Conservation (phyloP, 2,329 filamentous ascomycete genomes). For the Aureobasidium leucospermi region DNA sequence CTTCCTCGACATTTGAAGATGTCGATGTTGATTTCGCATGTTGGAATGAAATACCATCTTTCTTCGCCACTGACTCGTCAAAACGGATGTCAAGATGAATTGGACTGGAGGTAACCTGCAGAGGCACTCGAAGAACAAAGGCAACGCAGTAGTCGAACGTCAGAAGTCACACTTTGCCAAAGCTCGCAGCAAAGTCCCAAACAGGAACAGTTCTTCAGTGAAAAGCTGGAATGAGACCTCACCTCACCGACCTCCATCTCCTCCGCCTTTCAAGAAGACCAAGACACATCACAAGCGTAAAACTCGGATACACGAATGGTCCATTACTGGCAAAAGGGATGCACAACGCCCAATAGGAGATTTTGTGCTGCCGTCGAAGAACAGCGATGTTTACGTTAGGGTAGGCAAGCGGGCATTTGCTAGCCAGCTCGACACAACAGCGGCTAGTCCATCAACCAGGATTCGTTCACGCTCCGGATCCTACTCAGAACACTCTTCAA, state of each 20-base stretch:
- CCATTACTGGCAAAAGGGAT: not conserved
- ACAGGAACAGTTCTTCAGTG: constrained; percentile 20
- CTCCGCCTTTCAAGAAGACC: not conserved
- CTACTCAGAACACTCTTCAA: not conserved
- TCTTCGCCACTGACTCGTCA: not conserved
- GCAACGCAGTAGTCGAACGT: constrained; percentile 30
- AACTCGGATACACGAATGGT: not conserved
- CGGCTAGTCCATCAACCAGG: constrained; percentile 3
- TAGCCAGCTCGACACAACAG: constrained; percentile 20
- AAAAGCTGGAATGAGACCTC: not conserved
- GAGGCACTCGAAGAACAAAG: constrained; percentile 28
- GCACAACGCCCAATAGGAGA: not conserved
- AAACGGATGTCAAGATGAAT: constrained; percentile 32
- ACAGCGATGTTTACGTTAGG: constrained; percentile 22
- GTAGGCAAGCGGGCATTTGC: constrained; percentile 27
- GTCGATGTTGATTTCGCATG: not conserved
- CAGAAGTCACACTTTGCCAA: constrained; percentile 43
- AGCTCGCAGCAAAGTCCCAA: constrained; percentile 24
- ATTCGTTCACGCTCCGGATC: not conserved
- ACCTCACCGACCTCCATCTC: not conserved
- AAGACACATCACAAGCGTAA: not conserved
- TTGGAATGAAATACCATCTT: not conserved
- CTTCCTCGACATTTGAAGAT: not conserved
- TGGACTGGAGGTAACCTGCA: constrained; percentile 42
- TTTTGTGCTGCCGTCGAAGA: not conserved